These are phyloP conservation scores for Zygoascus meyerae DNA, from an alignment of 1,139 yeast species.

Conservation along the genomic window DNA sequence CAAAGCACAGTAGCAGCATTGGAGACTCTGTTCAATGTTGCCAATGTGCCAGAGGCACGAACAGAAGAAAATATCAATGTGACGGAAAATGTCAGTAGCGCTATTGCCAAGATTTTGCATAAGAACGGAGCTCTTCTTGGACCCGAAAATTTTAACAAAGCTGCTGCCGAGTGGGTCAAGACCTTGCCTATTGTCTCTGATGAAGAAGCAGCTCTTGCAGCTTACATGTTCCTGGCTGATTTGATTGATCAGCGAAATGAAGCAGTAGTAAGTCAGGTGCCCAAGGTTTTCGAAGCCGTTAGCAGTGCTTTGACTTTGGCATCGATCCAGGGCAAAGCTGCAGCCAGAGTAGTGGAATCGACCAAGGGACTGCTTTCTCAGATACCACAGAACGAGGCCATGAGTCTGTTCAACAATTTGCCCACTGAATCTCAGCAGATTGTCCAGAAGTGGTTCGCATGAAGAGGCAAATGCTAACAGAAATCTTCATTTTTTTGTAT, in stretches of 20 bases:
- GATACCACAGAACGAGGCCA: slow-evolving; percentile 57
- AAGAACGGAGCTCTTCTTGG: slow-evolving; percentile 43
- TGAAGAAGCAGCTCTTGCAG: slow-evolving; percentile 85
- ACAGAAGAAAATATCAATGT: slow-evolving; percentile 79
- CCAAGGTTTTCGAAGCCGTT: slow-evolving; percentile 66
- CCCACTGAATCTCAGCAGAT: slow-evolving; percentile 58
- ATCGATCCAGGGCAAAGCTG: slow-evolving; percentile 63
- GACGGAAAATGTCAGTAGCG: slow-evolving; percentile 77
- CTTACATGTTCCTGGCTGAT: slow-evolving; percentile 70
- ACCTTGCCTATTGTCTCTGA: slow-evolving; percentile 80
- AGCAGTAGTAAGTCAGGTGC: slow-evolving; percentile 50
- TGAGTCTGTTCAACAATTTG: slow-evolving; percentile 56
- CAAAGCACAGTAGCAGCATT: slow-evolving; percentile 63
- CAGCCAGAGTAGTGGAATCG: slow-evolving; percentile 56
- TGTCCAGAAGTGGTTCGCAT: slow-evolving; percentile 41
- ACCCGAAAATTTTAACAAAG: slow-evolving; percentile 52
- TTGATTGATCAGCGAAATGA: slow-evolving; percentile 68
- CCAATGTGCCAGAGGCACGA: slow-evolving; percentile 77
- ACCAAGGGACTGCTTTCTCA: slow-evolving; percentile 41
- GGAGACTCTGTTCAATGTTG: slow-evolving; percentile 68
- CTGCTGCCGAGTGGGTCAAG: slow-evolving; percentile 70
- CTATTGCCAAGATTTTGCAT: slow-evolving; percentile 69
- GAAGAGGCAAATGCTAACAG: no score
- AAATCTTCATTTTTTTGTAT: no score
- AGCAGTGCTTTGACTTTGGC: slow-evolving; percentile 70